Conservation (phyloP, 129 eudicot genomes). For the Deinandra increscens region DNA sequence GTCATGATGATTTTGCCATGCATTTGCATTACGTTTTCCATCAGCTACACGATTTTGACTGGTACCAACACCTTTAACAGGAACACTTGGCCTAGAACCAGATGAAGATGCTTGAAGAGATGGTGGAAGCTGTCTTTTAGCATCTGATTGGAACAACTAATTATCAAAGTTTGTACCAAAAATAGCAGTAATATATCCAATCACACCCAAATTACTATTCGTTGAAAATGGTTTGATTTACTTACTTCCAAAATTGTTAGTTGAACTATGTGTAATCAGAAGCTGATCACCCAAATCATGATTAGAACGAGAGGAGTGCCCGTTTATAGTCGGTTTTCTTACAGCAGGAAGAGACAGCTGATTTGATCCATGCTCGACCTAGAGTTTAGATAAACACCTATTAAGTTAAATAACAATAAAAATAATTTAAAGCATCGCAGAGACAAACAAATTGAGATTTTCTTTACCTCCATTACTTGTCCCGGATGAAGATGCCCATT, state of each 20-base stretch:
- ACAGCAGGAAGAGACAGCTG: slow-evolving; percentile 26
- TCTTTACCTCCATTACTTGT: slow-evolving; percentile 41
- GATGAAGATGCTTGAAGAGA: slow-evolving; percentile 39
- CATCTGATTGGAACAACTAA: slow-evolving; percentile 21
- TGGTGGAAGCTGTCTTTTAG: slow-evolving; percentile 51
- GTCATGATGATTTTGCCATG: slow-evolving; percentile 32
- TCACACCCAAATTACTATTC: slow-evolving; percentile 19
- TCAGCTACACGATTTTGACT: slow-evolving; percentile 38
- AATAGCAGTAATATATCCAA: slow-evolving; percentile 15
- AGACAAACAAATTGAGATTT: neutral
- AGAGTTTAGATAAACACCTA: slow-evolving; percentile 9
- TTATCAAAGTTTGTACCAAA: slow-evolving; percentile 25
- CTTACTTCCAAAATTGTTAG: slow-evolving; percentile 29
- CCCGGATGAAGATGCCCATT: slow-evolving; percentile 32
- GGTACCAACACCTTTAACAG: slow-evolving; percentile 35
- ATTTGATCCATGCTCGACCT: slow-evolving; percentile 36
- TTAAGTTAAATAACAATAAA: neutral
- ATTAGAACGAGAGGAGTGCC: slow-evolving; percentile 40
- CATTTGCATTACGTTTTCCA: slow-evolving; percentile 29
- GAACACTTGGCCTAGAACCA: slow-evolving; percentile 34
- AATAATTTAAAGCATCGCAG: neutral
- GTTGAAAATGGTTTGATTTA: slow-evolving; percentile 13
- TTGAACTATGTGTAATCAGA: slow-evolving; percentile 26
- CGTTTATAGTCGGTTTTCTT: slow-evolving; percentile 35
- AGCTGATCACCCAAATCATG: slow-evolving; percentile 24